These are phyloP conservation scores for Rutstroemia sp. DNA, from an alignment of 2,329 filamentous ascomycete species.

Conservation along the genomic window DNA sequence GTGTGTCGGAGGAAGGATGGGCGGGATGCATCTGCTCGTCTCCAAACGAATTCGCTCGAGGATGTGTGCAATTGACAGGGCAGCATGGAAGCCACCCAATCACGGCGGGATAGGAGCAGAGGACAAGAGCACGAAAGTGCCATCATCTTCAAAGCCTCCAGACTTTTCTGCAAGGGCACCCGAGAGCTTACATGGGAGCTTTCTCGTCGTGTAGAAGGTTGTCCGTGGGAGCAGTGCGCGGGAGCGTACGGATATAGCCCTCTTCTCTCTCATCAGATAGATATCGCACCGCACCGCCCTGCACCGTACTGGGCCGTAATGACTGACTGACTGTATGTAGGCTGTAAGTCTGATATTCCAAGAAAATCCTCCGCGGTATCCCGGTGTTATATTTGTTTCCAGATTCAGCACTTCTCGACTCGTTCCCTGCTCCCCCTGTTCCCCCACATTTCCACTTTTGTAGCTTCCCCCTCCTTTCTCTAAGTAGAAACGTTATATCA, in stretches of 20 bases:
- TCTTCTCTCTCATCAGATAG: no score
- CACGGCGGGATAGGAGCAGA: background rate
- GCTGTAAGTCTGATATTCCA: background rate
- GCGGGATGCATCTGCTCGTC: slow-evolving; percentile 13
- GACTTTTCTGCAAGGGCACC: slow-evolving; percentile 15
- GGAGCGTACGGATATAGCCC: background rate
- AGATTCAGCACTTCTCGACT: background rate
- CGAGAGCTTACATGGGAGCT: slow-evolving; percentile 5
- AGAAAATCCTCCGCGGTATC: background rate
- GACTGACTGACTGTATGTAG: background rate
- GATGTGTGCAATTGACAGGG: background rate
- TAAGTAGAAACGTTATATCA: background rate
- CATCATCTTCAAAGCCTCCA: background rate
- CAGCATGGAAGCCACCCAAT: background rate
- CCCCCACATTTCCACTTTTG: slow-evolving; percentile 6
- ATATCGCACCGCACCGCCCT: no score
- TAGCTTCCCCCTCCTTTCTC: background rate
- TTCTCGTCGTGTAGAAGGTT: background rate
- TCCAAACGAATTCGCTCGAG: slow-evolving; percentile 10
- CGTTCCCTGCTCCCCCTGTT: background rate
- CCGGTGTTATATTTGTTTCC: slow-evolving; percentile 5
- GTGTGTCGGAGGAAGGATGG: background rate
- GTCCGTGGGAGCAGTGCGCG: background rate
- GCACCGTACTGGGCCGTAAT: no score
- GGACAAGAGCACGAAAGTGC: background rate